Percentiles rank a stretch among this genome's conserved stretches.
These are phyloP conservation scores for Dactylella cylindrospora DNA, from an alignment of 2,329 filamentous ascomycete genomes.

Conservation along the genomic window DNA sequence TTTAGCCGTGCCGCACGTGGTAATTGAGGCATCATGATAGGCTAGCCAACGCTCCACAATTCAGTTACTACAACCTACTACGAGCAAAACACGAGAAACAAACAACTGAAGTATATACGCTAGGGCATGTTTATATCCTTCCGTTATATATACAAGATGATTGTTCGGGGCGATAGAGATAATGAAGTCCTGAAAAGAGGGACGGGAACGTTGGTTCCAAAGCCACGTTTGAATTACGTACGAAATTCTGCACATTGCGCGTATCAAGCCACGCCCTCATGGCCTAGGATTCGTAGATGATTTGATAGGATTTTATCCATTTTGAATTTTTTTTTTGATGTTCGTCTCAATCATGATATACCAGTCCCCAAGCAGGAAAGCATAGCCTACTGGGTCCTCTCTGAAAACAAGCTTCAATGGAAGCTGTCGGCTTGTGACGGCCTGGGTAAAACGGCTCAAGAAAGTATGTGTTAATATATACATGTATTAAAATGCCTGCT, in stretches of 20 bases:
- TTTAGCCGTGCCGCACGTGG: constrained; percentile 35
- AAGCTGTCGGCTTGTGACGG: constrained; percentile 16
- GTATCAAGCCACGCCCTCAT: constrained; percentile 17
- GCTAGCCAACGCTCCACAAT: no score
- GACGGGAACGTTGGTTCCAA: no score
- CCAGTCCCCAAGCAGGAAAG: neutral
- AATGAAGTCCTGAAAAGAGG: no score
- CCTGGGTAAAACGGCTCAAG: constrained; percentile 1
- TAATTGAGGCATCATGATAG: constrained; percentile 36
- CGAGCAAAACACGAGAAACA: no score
- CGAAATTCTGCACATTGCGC: no score
- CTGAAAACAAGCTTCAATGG: neutral
- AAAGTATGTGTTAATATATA: constrained; percentile 33
- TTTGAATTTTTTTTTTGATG: neutral
- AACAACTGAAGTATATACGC: no score
- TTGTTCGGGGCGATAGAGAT: no score
- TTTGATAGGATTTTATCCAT: constrained; percentile 22
- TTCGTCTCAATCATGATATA: constrained; percentile 8
- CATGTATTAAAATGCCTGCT: constrained; percentile 30
- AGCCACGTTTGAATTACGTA: no score
- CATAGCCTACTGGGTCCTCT: constrained; percentile 6
- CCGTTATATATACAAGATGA: no score
- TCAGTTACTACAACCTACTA: no score
- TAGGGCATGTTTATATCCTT: no score
- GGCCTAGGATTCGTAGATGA: constrained; percentile 26